These are phyloP conservation scores for Pestalotiopsis fici DNA, from an alignment of 2,329 filamentous ascomycete genomes.

Conservation along the genomic window DNA sequence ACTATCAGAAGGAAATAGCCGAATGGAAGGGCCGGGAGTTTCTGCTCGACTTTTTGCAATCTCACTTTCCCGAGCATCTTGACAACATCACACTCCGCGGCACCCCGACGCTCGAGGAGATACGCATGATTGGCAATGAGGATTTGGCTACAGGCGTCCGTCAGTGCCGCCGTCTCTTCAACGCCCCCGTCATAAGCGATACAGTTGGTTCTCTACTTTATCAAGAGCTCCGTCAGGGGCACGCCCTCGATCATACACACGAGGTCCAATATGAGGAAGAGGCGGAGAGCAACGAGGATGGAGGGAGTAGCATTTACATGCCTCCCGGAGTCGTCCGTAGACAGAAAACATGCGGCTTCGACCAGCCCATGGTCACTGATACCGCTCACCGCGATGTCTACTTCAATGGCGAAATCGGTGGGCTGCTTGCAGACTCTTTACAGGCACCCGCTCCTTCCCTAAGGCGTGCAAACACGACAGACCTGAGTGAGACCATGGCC, in stretches of 20 bases:
- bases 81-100: slow-evolving; percentile 14
- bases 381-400: no score
- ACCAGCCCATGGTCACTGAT: no score
- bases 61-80: slow-evolving; percentile 15
- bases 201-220: slow-evolving; percentile 18
- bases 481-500: no score
- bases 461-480: neutral
- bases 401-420: no score
- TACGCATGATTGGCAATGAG: slow-evolving; percentile 23
- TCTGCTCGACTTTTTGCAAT: slow-evolving; percentile 15
- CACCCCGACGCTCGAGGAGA: slow-evolving; percentile 17
- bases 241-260: slow-evolving; percentile 16
- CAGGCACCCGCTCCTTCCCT: neutral
- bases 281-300: no score
- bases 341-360: neutral
- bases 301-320: neutral
- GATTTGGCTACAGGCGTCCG: slow-evolving; percentile 10
- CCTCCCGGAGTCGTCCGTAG: slow-evolving; percentile 1
- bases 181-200: slow-evolving; percentile 21
- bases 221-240: slow-evolving; percentile 18
- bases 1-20: slow-evolving; percentile 5
- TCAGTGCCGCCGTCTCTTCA: slow-evolving; percentile 19
- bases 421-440: neutral
- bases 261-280: slow-evolving; percentile 3
- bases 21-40: slow-evolving; percentile 14